Evolutionary conservation across 306 rosid species (phyloP), one percentile per base, ranked within the genome.

Genomic region (Parietaria judaica): DNA sequence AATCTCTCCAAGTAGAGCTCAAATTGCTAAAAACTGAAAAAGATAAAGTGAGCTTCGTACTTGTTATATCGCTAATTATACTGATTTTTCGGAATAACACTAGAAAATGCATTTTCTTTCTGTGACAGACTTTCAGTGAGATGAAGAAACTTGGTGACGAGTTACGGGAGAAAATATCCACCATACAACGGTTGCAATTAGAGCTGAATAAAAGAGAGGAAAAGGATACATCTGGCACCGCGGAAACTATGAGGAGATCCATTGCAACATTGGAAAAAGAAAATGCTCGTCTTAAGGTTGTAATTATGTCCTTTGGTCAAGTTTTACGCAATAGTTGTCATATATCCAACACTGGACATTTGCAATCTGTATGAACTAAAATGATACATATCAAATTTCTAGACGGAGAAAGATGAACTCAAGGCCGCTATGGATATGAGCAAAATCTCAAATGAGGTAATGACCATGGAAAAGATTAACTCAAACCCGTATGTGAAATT

Each of bases 321-420:
- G 55, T 69, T 15, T 15, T 61, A 48, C 11, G 54, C 8, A 38
- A 12, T 54, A 51, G 35, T 49, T 49, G 13, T n/a, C 45, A 8
- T 41, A 8, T 41, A 5, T 41, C 45, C 15, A 10, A 49, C 15
- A 49, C 10, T 49, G 53, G 15, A 4, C 50, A 0, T 49, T 1
- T n/a, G 5, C 14, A 49, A 49, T 49, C 53, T 49, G 14, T 49
- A 7, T 4, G n/a, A 65, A 63, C 55, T 48, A 51, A 66, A 48
- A 50, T 14, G 65, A 13, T 54, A 8, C 66, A 31, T 55, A 23
- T 23, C 54, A 45, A 49, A 71, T 70, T 49, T 76, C 53, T 46
- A 86, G 99, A 70, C 74, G 77, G 97, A 80, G 70, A 86, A 84
- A 70, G 74, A 74, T 72, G 90, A 92, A 68, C 83, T 86, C 54